Conservation (phyloP, 306 rosid species). For the Glycine tomentella region DNA sequence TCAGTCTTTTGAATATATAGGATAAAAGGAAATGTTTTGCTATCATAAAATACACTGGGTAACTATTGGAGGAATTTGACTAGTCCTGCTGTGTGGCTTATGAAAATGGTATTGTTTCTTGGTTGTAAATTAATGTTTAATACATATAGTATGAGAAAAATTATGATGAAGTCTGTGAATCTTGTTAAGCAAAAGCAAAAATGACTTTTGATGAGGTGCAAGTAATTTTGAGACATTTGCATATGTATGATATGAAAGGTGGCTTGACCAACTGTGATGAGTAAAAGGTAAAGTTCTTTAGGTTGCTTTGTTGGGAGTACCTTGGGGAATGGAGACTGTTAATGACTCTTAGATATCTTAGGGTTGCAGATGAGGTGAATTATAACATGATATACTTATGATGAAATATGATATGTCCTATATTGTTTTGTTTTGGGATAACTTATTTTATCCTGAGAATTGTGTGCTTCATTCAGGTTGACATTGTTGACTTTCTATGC, state of each 20-base stretch:
- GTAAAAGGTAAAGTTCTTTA: conserved; percentile 32
- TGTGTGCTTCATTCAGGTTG: conserved; percentile 33
- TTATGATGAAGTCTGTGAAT: conserved; percentile 23
- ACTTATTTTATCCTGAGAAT: conserved; percentile 19
- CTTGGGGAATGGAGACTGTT: background rate
- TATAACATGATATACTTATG: conserved; percentile 9
- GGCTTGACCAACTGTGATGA: background rate
- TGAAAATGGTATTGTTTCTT: conserved; percentile 31
- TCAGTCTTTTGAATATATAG: background rate
- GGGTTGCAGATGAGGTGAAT: conserved; percentile 21
- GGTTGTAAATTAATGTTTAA: conserved; percentile 29
- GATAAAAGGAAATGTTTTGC: conserved; percentile 37
- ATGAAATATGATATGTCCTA: conserved; percentile 15
- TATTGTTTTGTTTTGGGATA: conserved; percentile 5
- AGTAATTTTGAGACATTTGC: conserved; percentile 20
- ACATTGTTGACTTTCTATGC: conserved; percentile 28
- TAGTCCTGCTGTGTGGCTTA: background rate
- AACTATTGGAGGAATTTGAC: conserved; percentile 32
- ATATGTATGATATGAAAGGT: conserved; percentile 37
- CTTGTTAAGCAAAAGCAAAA: conserved; percentile 25
- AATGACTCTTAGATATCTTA: conserved; percentile 6
- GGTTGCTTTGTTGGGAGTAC: conserved; percentile 35
- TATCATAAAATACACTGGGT: conserved; percentile 18
- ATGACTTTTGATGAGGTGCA: conserved; percentile 17
- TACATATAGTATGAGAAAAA: background rate